Conservation (phyloP, 257 asterid genomes). For the Solanum infundibuliforme region DNA sequence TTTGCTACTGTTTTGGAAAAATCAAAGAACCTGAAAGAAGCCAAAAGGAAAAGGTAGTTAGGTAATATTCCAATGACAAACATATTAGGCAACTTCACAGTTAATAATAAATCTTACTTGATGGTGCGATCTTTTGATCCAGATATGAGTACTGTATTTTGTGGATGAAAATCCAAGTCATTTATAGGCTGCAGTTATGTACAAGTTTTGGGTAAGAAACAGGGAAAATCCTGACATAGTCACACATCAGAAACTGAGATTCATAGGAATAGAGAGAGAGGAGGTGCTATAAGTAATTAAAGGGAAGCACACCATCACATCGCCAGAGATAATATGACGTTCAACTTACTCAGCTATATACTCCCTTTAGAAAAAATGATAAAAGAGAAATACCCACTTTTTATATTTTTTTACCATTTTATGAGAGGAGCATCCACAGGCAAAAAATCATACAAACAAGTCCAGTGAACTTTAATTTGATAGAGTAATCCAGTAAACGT, state of each 20-base stretch:
- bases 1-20: constrained; percentile 67
- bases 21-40: constrained; percentile 65
- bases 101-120: constrained; percentile 35
- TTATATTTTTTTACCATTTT: constrained; percentile 1
- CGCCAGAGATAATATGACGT: neutral
- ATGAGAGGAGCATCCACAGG: neutral
- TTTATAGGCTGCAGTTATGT: constrained; percentile 65
- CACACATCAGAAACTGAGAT: neutral
- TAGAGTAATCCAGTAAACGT: neutral
- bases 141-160: constrained; percentile 58
- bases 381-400: neutral
- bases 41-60: constrained; percentile 3
- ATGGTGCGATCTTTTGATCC: constrained; percentile 90
- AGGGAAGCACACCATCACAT: neutral
- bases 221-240: neutral
- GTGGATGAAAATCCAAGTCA: constrained; percentile 94
- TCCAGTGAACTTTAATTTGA: neutral
- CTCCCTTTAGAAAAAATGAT: neutral
- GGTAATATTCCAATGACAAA: neutral
- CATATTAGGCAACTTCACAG: constrained; percentile 5
- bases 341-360: neutral
- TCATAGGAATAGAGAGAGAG: neutral
- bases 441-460: neutral
- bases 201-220: constrained; percentile 9
- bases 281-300: neutral